A percentile compares a stretch with the other conserved stretches of the same genome.
phyloP scores from a whole-genome alignment of 1,284 basidiomycete genomes.

The Apiotrichum akiyoshidainum region DNA sequence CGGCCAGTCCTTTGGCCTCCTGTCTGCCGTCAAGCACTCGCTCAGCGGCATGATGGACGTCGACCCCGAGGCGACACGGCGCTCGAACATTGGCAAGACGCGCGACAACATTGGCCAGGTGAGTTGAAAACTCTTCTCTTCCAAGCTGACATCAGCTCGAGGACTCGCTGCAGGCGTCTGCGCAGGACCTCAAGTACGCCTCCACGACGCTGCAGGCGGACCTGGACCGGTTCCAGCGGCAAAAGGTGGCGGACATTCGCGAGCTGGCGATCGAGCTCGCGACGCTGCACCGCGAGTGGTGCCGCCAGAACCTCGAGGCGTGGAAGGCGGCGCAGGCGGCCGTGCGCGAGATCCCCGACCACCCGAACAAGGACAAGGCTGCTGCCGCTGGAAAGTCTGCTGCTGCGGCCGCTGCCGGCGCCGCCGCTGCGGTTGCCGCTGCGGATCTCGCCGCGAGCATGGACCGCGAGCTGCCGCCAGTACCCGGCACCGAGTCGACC shows the following conservation, averaged over 20 bases:
- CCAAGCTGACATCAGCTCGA: conserved; percentile 63
- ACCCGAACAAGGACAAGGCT: conserved; percentile 63
- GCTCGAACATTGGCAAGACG: conserved; percentile 89
- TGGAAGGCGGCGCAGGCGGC: conserved; percentile 95
- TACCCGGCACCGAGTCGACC: conserved; percentile 1
- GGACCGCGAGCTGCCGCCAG: conserved; percentile 20
- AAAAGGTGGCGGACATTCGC: conserved; percentile 93
- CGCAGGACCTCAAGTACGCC: conserved; percentile 91
- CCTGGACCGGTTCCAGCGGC: conserved; percentile 94
- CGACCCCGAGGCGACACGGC: conserved; percentile 90
- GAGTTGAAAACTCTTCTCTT: conserved; percentile 28
- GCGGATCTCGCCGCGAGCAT: conserved; percentile 8
- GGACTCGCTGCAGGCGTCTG: conserved; percentile 81
- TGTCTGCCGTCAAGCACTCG: conserved; percentile 90
- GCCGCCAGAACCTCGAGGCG: conserved; percentile 90
- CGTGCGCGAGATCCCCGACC: conserved; percentile 80
- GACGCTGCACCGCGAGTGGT: conserved; percentile 89
- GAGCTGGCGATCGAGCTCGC: conserved; percentile 91
- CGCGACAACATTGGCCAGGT: conserved; percentile 91
- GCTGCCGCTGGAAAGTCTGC: not conserved
- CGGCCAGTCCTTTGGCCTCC: conserved; percentile 67
- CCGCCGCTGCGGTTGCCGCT: not conserved
- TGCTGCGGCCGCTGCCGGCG: not conserved
- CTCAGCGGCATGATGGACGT: conserved; percentile 98
- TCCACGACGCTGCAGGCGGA: conserved; percentile 96